Conservation (phyloP, 768 basidiomycete species). For the Macrolepiota fuliginosa region DNA sequence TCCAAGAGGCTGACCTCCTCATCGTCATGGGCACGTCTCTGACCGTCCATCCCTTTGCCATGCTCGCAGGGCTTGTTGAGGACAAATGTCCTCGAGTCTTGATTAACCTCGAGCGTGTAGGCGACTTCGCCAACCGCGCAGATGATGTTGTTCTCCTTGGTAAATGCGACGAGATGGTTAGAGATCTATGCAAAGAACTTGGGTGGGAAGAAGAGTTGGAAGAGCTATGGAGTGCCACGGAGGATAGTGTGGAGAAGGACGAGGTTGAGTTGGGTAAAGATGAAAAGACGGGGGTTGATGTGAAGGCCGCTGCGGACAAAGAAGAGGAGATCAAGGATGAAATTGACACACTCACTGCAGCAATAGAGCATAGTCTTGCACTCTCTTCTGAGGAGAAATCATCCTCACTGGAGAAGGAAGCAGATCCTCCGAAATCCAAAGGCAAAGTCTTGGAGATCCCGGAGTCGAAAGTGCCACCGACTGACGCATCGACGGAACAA, state of each 20-base stretch:
- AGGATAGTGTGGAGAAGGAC: conserved; percentile 21
- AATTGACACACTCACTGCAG: conserved; percentile 31
- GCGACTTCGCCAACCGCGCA: conserved; percentile 50
- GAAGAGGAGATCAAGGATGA: conserved; percentile 21
- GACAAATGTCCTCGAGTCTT: conserved; percentile 74
- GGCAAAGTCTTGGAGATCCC: not conserved
- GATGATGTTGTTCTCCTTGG: conserved; percentile 67
- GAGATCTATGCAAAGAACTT: conserved; percentile 58
- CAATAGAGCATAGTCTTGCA: conserved; percentile 28
- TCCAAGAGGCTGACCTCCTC: conserved; percentile 77
- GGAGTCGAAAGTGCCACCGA: not conserved
- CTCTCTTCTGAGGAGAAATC: conserved; percentile 3
- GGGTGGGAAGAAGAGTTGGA: conserved; percentile 73
- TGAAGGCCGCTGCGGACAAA: conserved; percentile 9
- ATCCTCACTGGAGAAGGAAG: not conserved
- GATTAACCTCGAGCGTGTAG: conserved; percentile 84
- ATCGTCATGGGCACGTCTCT: conserved; percentile 92
- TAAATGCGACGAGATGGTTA: conserved; percentile 68
- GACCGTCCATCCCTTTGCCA: conserved; percentile 84
- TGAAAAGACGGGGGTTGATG: conserved; percentile 14
- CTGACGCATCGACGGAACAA: not conserved
- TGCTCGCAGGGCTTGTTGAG: conserved; percentile 58
- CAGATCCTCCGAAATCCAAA: not conserved
- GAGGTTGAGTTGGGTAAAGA: conserved; percentile 11
- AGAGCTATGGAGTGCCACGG: conserved; percentile 52